Conservation (phyloP, 345 rosid genomes). For the Salix koriyanagi region DNA sequence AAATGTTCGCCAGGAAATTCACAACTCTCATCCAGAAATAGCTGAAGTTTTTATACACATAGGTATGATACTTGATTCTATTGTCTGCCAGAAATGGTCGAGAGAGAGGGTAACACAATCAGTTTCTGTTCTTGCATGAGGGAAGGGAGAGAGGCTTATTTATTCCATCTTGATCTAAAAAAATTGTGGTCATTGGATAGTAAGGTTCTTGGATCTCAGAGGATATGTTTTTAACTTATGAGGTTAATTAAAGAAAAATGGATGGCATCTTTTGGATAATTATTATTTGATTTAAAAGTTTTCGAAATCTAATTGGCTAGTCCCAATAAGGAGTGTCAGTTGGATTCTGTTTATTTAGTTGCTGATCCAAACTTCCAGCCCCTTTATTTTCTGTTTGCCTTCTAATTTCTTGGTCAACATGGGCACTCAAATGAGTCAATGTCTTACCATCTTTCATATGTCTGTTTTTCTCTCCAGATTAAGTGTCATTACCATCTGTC, state of each 20-base stretch:
- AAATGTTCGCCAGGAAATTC: constrained; percentile 65
- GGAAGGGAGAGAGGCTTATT: too few relatives aligned
- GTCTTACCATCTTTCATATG: too few relatives aligned
- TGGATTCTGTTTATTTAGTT: background rate
- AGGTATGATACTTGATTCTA: constrained; percentile 39
- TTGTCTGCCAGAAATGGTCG: background rate
- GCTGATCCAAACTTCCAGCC: too few relatives aligned
- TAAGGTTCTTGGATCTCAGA: background rate
- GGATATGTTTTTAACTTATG: background rate
- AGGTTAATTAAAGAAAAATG: background rate
- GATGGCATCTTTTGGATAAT: background rate
- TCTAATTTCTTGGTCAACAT: background rate
- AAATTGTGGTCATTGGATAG: background rate
- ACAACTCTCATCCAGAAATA: constrained; percentile 60
- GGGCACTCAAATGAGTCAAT: background rate
- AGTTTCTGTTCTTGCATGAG: background rate
- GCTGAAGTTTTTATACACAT: constrained; percentile 93
- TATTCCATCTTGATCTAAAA: background rate
- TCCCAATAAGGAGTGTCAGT: background rate
- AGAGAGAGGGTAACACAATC: background rate
- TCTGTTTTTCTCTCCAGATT: too few relatives aligned
- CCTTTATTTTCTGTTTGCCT: background rate
- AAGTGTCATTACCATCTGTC: too few relatives aligned
- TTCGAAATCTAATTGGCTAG: background rate
- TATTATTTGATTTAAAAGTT: background rate